Evolutionary conservation across 73 alveolate species (phyloP).

Genomic region (Symbiodinium pilosum): DNA sequence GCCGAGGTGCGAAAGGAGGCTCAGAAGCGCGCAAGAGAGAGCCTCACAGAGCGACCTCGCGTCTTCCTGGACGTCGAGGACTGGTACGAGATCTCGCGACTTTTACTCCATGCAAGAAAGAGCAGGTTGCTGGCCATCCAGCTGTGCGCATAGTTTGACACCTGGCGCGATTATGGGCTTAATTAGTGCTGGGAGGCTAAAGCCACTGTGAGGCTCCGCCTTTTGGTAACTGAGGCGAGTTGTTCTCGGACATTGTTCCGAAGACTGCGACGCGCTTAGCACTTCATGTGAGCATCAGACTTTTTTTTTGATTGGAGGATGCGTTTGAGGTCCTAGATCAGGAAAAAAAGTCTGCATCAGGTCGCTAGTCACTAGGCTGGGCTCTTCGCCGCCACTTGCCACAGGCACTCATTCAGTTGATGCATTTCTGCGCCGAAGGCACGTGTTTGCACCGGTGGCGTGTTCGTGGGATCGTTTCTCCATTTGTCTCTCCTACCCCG

Average conservation of each 20-base stretch:
- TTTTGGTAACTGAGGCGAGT: constrained; percentile 24
- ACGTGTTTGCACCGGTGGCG: too few relatives aligned
- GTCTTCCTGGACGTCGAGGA: constrained; percentile 71
- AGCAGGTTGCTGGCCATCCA: constrained; percentile 84
- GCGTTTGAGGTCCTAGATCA: too few relatives aligned
- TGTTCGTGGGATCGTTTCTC: too few relatives aligned
- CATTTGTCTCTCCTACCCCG: too few relatives aligned
- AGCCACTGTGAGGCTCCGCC: background rate
- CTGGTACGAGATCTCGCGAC: background rate
- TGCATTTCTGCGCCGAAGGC: too few relatives aligned
- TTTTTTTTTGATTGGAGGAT: too few relatives aligned
- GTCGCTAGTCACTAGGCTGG: too few relatives aligned
- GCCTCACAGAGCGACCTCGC: constrained; percentile 52
- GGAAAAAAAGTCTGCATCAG: too few relatives aligned
- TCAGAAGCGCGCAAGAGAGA: constrained; percentile 49
- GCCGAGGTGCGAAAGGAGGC: constrained; percentile 86
- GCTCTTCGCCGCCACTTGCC: too few relatives aligned
- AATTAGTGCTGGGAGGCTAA: background rate
- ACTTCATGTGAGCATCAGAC: too few relatives aligned
- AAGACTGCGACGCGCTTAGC: constrained; percentile 29
- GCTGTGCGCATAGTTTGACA: constrained; percentile 52
- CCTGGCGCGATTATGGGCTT: background rate
- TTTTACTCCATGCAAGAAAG: background rate
- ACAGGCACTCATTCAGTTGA: too few relatives aligned
- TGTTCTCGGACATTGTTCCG: constrained; percentile 62